Conservation (phyloP, 2,329 filamentous ascomycete species). For the Penicillium sp. region DNA sequence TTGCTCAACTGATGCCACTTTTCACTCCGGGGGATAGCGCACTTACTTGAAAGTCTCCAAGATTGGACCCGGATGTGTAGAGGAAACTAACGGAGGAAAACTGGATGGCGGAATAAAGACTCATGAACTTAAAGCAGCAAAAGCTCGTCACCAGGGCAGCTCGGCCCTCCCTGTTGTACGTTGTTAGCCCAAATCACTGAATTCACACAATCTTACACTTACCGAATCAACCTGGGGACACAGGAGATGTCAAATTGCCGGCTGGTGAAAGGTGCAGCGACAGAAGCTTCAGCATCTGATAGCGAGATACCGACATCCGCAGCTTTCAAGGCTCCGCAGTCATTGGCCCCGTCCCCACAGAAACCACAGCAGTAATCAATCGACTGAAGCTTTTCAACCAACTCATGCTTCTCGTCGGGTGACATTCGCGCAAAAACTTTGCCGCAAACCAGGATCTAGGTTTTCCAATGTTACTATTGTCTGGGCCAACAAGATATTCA, state of each 20-base stretch:
- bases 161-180: conserved; percentile 65
- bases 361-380: conserved; percentile 95
- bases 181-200: conserved; percentile 12
- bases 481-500: neutral
- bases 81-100: conserved; percentile 96
- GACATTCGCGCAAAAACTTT: conserved; percentile 98
- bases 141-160: conserved; percentile 97
- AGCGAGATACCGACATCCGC: conserved; percentile 96
- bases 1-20: neutral
- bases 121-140: conserved; percentile 99
- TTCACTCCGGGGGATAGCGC: neutral
- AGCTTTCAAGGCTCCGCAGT: conserved; percentile 93
- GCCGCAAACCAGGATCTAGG: conserved; percentile 76
- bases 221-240: conserved; percentile 84
- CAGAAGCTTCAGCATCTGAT: conserved; percentile 93
- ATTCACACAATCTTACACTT: conserved; percentile 18
- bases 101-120: conserved; percentile 96
- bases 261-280: conserved; percentile 96
- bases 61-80: conserved; percentile 85
- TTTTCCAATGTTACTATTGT: neutral
- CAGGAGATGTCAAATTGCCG: conserved; percentile 94
- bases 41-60: conserved; percentile 83
- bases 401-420: conserved; percentile 94
- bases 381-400: conserved; percentile 93
- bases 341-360: conserved; percentile 95